A percentile compares a stretch with the other conserved stretches of the same genome.
Conservation (phyloP, 768 basidiomycete species). For the Panellus pusillus region DNA sequence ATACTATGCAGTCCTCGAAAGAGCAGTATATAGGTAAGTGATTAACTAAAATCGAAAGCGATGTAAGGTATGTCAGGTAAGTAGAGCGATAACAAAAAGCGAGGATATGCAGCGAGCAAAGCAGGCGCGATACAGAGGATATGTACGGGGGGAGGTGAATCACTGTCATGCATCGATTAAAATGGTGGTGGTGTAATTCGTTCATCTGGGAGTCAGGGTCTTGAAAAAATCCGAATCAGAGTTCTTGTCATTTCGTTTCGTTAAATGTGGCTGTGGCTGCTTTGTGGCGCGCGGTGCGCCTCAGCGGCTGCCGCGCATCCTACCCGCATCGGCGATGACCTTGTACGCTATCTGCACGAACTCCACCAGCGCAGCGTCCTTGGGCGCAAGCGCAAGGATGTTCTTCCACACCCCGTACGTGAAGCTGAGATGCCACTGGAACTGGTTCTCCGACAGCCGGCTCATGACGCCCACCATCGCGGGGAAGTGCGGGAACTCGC, state of each 20-base stretch:
- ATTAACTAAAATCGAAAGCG: no score
- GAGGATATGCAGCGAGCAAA: no score
- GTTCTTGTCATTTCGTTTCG: constrained; percentile 1
- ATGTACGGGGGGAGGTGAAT: no score
- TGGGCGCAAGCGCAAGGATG: constrained; percentile 52
- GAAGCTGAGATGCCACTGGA: constrained; percentile 35
- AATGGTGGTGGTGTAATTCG: no score
- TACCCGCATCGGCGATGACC: constrained; percentile 66
- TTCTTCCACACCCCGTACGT: constrained; percentile 73
- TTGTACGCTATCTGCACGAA: constrained; percentile 68
- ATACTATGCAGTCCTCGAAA: no score
- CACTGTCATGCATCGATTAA: no score
- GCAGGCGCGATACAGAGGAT: no score
- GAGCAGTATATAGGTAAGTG: no score
- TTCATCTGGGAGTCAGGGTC: no score
- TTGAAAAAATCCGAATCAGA: no score
- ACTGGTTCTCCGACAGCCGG: constrained; percentile 37
- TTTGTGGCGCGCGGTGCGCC: background rate
- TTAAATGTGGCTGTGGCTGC: background rate
- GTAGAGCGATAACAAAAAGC: no score
- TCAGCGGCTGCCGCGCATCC: constrained; percentile 28
- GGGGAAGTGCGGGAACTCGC: constrained; percentile 62
- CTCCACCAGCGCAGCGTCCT: constrained; percentile 43
- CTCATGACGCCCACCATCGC: constrained; percentile 57
- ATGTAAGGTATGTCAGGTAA: no score